These are phyloP conservation scores for Pythium monospermum DNA, from an alignment of 352 stramenopile species.

Conservation along the genomic window DNA sequence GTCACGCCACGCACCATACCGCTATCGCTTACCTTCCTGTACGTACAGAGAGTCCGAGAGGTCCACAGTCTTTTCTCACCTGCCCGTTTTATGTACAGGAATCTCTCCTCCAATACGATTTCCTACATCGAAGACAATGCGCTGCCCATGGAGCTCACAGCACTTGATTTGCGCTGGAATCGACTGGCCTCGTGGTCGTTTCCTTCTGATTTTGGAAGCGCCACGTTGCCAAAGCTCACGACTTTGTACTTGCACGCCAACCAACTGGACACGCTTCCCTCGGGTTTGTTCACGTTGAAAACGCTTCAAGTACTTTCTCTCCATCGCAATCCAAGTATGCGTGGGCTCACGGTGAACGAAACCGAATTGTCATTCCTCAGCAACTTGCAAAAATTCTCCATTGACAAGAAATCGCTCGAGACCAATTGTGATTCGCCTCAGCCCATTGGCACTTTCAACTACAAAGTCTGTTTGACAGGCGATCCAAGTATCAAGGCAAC, in stretches of 20 bases:
- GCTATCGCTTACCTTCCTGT: background rate
- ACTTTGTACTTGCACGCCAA: conserved; percentile 20
- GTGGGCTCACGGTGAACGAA: conserved; percentile 20
- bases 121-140: conserved; percentile 4
- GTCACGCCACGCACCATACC: background rate
- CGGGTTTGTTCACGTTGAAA: conserved; percentile 4
- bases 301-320: conserved; percentile 21
- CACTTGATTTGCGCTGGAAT: conserved; percentile 15
- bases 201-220: conserved; percentile 3
- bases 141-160: conserved; percentile 7
- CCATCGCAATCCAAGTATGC: conserved; percentile 17
- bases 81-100: conserved; percentile 2
- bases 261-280: conserved; percentile 3
- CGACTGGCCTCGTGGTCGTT: conserved; percentile 1
- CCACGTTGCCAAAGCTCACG: conserved; percentile 2
- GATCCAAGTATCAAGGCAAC: conserved; percentile 7
- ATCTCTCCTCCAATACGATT: conserved; percentile 16
- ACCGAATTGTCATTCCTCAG: conserved; percentile 25
- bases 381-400: conserved; percentile 23
- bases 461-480: conserved; percentile 24
- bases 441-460: conserved; percentile 10
- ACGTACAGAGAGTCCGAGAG: background rate
- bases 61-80: too few species aligned
- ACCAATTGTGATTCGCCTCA: conserved; percentile 15
- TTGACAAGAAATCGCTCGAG: conserved; percentile 22